Evolutionary conservation across 2,329 filamentous ascomycete genomes (phyloP).

Genomic region (Neonectria magnoliae): DNA sequence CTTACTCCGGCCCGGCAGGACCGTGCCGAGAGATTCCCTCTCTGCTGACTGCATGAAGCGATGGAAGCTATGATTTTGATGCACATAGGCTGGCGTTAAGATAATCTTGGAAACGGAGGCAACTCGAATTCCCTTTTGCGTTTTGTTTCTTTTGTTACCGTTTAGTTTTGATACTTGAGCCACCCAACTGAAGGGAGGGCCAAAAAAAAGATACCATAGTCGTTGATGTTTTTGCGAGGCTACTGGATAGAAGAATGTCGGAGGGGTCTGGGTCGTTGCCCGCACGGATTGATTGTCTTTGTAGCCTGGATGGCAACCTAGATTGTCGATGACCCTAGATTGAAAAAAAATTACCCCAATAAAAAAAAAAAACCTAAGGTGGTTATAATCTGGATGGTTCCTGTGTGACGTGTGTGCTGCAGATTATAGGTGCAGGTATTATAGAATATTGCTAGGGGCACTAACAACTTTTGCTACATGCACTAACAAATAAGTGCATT

Average conservation of each 20-base stretch:
- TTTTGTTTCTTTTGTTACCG: conserved; percentile 29
- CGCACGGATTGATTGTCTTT: conserved; percentile 17
- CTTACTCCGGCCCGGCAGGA: conserved; percentile 42
- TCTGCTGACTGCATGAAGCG: conserved; percentile 36
- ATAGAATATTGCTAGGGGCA: too few relatives aligned
- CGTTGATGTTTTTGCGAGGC: conserved; percentile 11
- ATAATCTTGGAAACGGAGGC: conserved; percentile 32
- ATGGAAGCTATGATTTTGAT: conserved; percentile 23
- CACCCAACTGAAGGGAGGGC: neutral
- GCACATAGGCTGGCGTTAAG: conserved; percentile 26
- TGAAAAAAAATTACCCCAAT: conserved; percentile 30
- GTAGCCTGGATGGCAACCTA: conserved; percentile 37
- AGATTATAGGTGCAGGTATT: neutral
- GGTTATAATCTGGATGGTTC: conserved; percentile 5
- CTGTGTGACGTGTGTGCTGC: neutral
- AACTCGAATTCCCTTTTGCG: conserved; percentile 22
- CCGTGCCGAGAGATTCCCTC: conserved; percentile 39
- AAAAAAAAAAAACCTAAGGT: neutral
- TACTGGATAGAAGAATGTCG: conserved; percentile 5
- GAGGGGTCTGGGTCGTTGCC: conserved; percentile 17
- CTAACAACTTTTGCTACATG: too few relatives aligned
- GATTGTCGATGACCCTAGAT: conserved; percentile 33
- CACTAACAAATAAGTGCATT: too few relatives aligned
- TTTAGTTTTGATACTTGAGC: conserved; percentile 5
- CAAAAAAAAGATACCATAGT: conserved; percentile 7